Evolutionary conservation across 2,329 filamentous ascomycete species (phyloP).

Genomic region (Cytospora schulzeri): DNA sequence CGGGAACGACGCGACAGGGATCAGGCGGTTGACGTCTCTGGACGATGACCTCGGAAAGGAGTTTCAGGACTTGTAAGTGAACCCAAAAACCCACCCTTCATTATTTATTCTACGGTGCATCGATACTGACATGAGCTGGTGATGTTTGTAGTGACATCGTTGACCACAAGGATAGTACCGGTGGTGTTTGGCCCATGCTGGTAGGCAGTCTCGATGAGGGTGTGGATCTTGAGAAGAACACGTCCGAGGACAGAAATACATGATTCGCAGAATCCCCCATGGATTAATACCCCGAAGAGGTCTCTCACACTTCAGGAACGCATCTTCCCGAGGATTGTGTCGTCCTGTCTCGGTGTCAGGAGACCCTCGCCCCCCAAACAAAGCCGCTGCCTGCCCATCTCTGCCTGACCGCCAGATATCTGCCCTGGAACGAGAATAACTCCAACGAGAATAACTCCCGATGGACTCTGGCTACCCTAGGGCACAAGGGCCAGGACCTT

Average conservation of each 20-base stretch:
- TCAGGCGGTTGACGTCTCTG: neutral
- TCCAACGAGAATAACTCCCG: too few species aligned
- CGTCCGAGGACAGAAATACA: neutral
- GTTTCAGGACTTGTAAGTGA: neutral
- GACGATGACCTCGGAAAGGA: neutral
- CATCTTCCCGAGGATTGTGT: too few species aligned
- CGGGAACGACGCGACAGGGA: neutral
- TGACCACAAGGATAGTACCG: constrained; percentile 24
- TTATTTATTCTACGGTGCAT: too few species aligned
- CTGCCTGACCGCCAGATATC: too few species aligned
- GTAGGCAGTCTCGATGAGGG: constrained; percentile 15
- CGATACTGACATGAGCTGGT: neutral
- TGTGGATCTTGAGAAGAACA: neutral
- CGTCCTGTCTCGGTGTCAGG: too few species aligned
- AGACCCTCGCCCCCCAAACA: too few species aligned
- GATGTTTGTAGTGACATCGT: constrained; percentile 30
- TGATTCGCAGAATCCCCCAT: neutral
- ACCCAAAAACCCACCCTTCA: too few species aligned
- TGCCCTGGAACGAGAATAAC: too few species aligned
- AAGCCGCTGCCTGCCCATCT: too few species aligned
- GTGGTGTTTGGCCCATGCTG: constrained; percentile 11
- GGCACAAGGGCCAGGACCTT: too few species aligned
- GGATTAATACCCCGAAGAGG: neutral
- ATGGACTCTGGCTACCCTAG: too few species aligned
- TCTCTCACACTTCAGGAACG: too few species aligned